Conservation (phyloP, 495 filamentous ascomycete genomes). For the Annulohypoxylon moriforme region DNA sequence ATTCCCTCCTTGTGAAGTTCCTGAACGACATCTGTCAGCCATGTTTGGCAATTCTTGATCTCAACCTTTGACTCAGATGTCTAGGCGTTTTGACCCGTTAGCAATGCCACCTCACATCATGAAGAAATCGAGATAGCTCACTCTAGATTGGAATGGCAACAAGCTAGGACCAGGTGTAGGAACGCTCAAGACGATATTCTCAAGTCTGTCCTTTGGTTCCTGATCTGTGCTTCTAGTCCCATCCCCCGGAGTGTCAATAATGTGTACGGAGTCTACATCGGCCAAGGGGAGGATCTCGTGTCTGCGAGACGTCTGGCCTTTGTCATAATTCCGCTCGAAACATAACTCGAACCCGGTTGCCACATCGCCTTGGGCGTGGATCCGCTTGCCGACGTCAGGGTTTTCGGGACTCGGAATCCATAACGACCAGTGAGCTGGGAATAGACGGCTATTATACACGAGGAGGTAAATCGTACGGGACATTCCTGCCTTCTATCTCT, state of each 20-base stretch:
- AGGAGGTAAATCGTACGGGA: neutral
- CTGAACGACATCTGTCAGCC: neutral
- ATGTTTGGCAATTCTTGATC: neutral
- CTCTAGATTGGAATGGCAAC: neutral
- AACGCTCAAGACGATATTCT: neutral
- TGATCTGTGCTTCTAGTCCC: neutral
- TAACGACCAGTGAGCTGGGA: neutral
- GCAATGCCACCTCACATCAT: neutral
- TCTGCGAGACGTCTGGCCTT: neutral
- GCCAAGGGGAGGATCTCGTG: neutral
- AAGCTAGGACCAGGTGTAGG: neutral
- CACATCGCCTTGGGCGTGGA: neutral
- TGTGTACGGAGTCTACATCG: neutral
- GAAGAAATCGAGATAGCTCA: neutral
- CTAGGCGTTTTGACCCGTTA: neutral
- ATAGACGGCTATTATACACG: neutral
- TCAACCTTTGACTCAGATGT: neutral
- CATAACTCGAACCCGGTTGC: neutral
- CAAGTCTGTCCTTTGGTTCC: neutral
- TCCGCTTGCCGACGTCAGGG: neutral
- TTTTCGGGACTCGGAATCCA: neutral
- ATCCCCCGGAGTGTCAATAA: neutral
- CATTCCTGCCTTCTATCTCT: neutral
- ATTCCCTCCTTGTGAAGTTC: neutral
- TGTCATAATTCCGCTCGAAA: neutral